phyloP scores from a whole-genome alignment of 2,329 filamentous ascomycete genomes.

The Cordyceps javanica region DNA sequence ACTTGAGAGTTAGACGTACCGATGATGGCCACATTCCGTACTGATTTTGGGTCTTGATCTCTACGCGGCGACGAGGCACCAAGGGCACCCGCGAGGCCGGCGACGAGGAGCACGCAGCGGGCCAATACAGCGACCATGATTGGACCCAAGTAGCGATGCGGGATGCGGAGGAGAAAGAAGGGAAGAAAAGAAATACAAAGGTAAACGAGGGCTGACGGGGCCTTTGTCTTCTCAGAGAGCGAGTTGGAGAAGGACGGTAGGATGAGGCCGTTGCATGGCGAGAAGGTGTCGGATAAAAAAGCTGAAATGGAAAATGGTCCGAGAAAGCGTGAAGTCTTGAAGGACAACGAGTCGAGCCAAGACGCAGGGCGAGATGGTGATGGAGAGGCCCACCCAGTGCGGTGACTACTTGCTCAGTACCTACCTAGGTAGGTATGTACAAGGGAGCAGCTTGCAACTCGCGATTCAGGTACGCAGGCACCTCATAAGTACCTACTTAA shows the following conservation, averaged over 20 bases:
- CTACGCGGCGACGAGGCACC: constrained; percentile 5
- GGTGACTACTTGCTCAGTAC: too few relatives aligned
- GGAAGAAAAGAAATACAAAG: neutral
- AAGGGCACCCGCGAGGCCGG: constrained; percentile 15
- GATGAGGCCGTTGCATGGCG: constrained; percentile 1
- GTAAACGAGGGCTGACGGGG: neutral
- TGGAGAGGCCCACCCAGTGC: too few relatives aligned
- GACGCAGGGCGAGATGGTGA: too few relatives aligned
- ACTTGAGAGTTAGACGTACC: constrained; percentile 26
- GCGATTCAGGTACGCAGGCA: too few relatives aligned
- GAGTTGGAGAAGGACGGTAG: neutral
- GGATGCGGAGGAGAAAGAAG: neutral
- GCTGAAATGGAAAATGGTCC: neutral
- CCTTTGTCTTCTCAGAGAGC: neutral
- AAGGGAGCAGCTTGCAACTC: too few relatives aligned
- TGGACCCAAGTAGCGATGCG: neutral
- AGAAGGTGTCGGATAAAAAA: neutral
- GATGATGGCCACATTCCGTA: constrained; percentile 31
- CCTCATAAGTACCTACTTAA: too few relatives aligned
- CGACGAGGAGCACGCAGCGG: constrained; percentile 6
- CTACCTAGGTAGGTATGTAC: too few relatives aligned
- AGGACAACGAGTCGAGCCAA: too few relatives aligned
- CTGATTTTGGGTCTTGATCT: constrained; percentile 12
- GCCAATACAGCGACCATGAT: neutral
- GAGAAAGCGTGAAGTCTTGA: neutral